Evolutionary conservation across 352 stramenopile genomes (phyloP), one percentile per base, ranked within the genome.

Genomic region (Chrysophaeum taylorii): DNA sequence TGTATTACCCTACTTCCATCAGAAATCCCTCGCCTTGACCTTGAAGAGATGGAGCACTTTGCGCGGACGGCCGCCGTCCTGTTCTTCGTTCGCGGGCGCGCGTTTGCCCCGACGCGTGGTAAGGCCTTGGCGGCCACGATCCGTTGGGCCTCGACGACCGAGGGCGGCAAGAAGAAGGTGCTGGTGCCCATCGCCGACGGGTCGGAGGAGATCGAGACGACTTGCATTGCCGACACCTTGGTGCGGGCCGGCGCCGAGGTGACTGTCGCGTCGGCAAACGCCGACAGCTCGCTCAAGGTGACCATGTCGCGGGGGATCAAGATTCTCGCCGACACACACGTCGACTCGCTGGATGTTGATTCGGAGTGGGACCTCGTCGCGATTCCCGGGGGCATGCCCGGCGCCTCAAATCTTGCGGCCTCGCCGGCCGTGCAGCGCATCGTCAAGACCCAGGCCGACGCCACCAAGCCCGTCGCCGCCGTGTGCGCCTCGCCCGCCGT

Each of bases 141-240:
- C n/a, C n/a, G n/a, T n/a, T n/a, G n/a, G n/a, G n/a, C n/a, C n/a
- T n/a, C n/a, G n/a, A n/a, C n/a, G n/a, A n/a, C n/a, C 42, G 42
- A 50, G 15, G 42, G 23, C 15, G 15, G 42, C 42, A 21, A 64
- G 33, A 66, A 64, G 37, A 29, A 9, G 16, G 52, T 89, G 73
- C 74, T 89, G 12, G 79, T 89, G 67, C 87, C 88, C 7, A 87
- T 94, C 37, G 86, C 82, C 0, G 79, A 92, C 69, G 86, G 85
- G 29, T 87, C 81, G 62, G 87, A 93, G 75, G 87, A 95, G 71
- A 92, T 95, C 63, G 89, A 95, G 74, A 88, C 85, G 12, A 84
- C 88, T 2, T 89, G 83, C 42, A 90, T 93, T 68, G 88, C 87
- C 9, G 89, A 95, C 76, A 87, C 84, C 12, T 72, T 95, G 14